Percentiles rank a stretch among this genome's conserved stretches.
phyloP scores from a whole-genome alignment of 768 basidiomycete species.

The Lentinula guzmanii region DNA sequence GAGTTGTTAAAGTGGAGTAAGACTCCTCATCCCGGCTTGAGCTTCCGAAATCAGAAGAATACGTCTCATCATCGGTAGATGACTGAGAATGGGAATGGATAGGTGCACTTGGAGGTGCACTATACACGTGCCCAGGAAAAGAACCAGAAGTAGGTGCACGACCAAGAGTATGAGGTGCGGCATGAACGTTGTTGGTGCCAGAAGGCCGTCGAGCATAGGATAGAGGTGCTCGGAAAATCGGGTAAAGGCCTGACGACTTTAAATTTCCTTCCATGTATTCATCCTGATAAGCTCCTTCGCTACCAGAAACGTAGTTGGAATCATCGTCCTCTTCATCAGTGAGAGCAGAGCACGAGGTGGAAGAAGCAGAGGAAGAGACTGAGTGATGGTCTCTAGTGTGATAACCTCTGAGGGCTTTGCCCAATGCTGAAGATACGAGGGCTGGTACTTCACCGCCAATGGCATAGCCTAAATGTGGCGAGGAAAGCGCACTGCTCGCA shows the following conservation, averaged over 20 bases:
- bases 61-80: conserved; percentile 41
- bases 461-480: conserved; percentile 52
- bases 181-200: conserved; percentile 61
- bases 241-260: conserved; percentile 32
- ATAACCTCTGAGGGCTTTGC: conserved; percentile 44
- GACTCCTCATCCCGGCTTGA: conserved; percentile 3
- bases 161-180: conserved; percentile 46
- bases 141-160: conserved; percentile 46
- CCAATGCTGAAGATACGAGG: conserved; percentile 61
- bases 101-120: conserved; percentile 37
- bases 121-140: conserved; percentile 27
- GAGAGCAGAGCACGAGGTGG: conserved; percentile 58
- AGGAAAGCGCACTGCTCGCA: conserved; percentile 62
- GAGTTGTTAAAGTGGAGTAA: conserved; percentile 15
- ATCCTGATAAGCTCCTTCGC: conserved; percentile 31
- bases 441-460: conserved; percentile 58
- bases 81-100: conserved; percentile 26
- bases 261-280: conserved; percentile 31
- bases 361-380: conserved; percentile 56
- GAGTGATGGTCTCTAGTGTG: conserved; percentile 43
- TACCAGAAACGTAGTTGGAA: conserved; percentile 22
- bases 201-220: conserved; percentile 68
- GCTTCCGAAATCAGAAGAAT: conserved; percentile 28
- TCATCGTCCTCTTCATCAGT: conserved; percentile 64
- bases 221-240: conserved; percentile 32